Percentiles rank a stretch among this genome's conserved stretches.
Evolutionary conservation across 441 rosid species (phyloP).

Genomic region (Bocquillonia castaneifolia): DNA sequence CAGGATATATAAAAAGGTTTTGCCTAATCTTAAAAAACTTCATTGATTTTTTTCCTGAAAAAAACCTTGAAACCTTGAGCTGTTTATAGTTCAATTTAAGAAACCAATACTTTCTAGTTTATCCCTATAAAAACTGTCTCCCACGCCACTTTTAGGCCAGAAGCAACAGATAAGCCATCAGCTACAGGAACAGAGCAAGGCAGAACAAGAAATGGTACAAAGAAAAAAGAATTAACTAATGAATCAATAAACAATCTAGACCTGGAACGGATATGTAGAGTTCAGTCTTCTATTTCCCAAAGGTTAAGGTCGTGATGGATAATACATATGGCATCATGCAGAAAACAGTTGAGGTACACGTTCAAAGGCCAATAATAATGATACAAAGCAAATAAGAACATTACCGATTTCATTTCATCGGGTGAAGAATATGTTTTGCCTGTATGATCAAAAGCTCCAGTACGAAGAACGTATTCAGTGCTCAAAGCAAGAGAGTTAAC

Average conservation of each 20-base stretch:
- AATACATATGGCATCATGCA: neutral
- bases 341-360: neutral
- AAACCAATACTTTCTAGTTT: neutral
- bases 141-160: neutral
- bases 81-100: neutral
- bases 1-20: no score
- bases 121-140: neutral
- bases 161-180: neutral
- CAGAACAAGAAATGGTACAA: no score
- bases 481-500: conserved; percentile 94
- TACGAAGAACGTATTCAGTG: conserved; percentile 92
- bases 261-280: neutral
- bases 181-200: no score
- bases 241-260: neutral
- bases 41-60: neutral
- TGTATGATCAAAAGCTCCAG: conserved; percentile 95
- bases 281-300: neutral
- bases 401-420: conserved; percentile 87
- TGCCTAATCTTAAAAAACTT: no score
- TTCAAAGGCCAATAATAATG: neutral
- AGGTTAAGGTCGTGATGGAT: neutral
- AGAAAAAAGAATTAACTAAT: neutral
- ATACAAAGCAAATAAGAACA: conserved; percentile 9
- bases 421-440: conserved; percentile 74
- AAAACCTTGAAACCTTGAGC: neutral